phyloP scores from a whole-genome alignment of 2,329 filamentous ascomycete species.

The Colletotrichum sidae region DNA sequence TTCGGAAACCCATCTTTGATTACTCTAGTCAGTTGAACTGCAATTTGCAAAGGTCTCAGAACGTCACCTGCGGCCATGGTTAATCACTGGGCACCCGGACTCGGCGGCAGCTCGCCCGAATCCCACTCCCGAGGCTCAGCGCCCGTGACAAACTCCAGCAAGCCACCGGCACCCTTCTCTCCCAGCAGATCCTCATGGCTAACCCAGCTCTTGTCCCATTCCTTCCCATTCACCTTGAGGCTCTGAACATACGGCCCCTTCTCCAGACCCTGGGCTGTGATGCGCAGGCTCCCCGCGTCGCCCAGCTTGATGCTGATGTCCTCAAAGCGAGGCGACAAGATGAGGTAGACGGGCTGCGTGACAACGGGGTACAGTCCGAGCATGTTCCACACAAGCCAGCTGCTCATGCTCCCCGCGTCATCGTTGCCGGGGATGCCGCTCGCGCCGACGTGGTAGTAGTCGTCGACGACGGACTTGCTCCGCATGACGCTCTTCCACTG shows the following conservation, averaged over 20 bases:
- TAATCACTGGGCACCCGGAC: slow-evolving; percentile 48
- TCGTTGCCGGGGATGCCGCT: slow-evolving; percentile 67
- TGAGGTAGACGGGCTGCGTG: slow-evolving; percentile 66
- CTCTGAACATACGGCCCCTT: slow-evolving; percentile 64
- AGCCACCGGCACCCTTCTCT: slow-evolving; percentile 51
- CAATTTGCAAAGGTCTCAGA: too few relatives aligned
- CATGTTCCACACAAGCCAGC: slow-evolving; percentile 68
- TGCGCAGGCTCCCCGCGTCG: slow-evolving; percentile 51
- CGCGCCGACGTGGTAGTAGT: slow-evolving; percentile 59
- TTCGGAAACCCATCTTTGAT: too few relatives aligned
- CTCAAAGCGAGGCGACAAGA: slow-evolving; percentile 62
- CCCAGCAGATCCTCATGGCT: slow-evolving; percentile 61
- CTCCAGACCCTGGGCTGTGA: slow-evolving; percentile 57
- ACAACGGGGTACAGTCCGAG: slow-evolving; percentile 67
- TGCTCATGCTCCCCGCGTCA: slow-evolving; percentile 70
- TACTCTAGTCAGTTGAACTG: too few relatives aligned
- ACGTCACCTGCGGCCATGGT: neutral
- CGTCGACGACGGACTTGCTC: slow-evolving; percentile 60
- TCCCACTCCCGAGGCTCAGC: slow-evolving; percentile 50
- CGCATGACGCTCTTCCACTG: slow-evolving; percentile 63
- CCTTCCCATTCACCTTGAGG: slow-evolving; percentile 62
- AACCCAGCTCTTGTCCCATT: slow-evolving; percentile 67
- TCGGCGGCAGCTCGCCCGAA: slow-evolving; percentile 61
- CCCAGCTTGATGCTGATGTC: slow-evolving; percentile 60
- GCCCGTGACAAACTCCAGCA: slow-evolving; percentile 60